Conservation (phyloP, 257 asterid genomes). For the Jasminum sambac region DNA sequence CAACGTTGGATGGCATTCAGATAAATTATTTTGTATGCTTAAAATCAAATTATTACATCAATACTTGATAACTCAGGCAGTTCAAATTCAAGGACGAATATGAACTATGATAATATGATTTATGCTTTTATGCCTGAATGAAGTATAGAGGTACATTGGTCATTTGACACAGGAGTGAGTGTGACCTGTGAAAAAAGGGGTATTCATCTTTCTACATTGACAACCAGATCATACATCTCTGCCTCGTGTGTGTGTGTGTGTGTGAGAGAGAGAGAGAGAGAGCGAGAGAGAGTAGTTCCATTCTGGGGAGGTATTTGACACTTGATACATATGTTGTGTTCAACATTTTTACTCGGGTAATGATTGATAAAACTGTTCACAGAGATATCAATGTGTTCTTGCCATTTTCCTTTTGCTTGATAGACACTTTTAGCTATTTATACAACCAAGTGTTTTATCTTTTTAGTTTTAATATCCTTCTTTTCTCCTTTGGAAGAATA, state of each 20-base stretch:
- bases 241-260: no score
- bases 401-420: slow-evolving; percentile 4
- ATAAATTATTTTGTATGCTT: no score
- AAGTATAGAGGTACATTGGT: slow-evolving; percentile 6
- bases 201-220: background rate
- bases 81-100: background rate
- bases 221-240: background rate
- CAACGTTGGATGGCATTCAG: no score
- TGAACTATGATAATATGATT: no score
- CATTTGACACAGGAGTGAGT: slow-evolving; percentile 4
- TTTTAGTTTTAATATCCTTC: background rate
- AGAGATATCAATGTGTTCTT: background rate
- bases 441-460: background rate
- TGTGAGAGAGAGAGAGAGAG: no score
- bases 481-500: background rate
- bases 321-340: background rate
- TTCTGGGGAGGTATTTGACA: background rate
- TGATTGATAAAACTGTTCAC: background rate
- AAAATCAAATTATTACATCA: background rate
- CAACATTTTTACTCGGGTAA: background rate
- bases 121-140: slow-evolving; percentile 12
- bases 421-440: background rate
- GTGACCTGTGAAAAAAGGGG: background rate
- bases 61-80: background rate
- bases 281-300: background rate